A percentile compares a stretch with the other conserved stretches of the same genome.
phyloP scores from a whole-genome alignment of 441 rosid species.

The Bruguiera hainesii region DNA sequence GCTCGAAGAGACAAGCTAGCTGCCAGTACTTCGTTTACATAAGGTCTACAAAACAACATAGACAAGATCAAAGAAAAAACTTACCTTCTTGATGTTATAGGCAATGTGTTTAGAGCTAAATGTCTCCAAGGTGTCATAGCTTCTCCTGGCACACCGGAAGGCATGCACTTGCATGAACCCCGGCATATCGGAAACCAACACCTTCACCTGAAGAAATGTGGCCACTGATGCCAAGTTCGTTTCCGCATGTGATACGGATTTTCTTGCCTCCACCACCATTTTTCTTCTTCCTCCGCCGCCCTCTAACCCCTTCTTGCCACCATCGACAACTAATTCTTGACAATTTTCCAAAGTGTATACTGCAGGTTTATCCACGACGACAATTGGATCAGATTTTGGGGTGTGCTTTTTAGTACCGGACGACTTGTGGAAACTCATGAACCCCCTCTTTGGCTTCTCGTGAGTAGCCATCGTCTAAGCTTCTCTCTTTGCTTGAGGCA shows the following conservation, averaged over 20 bases:
- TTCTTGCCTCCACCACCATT: conserved; percentile 51
- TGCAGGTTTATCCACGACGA: conserved; percentile 6
- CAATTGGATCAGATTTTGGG: conserved; percentile 23
- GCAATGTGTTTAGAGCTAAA: conserved; percentile 85
- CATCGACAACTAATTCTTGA: conserved; percentile 22
- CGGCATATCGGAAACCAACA: conserved; percentile 79
- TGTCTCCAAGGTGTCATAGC: conserved; percentile 65
- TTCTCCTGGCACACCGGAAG: conserved; percentile 73
- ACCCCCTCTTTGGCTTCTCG: conserved; percentile 41
- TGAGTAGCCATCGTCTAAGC: conserved; percentile 36
- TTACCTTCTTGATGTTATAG: conserved; percentile 80
- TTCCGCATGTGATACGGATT: conserved; percentile 77
- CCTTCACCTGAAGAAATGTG: conserved; percentile 75
- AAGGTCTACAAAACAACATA: too few species aligned
- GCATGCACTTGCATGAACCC: conserved; percentile 92
- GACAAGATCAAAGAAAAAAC: not conserved
- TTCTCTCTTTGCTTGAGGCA: conserved; percentile 5
- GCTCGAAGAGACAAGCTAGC: too few species aligned
- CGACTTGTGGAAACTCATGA: conserved; percentile 36
- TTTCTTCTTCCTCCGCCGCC: conserved; percentile 18
- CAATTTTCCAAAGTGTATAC: conserved; percentile 18
- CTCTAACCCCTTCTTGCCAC: conserved; percentile 12
- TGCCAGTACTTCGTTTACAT: too few species aligned
- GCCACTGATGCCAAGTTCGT: conserved; percentile 54
- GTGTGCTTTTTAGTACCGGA: conserved; percentile 19